phyloP scores from a whole-genome alignment of 164 flowering plant genomes.

The Aristolochia californica region DNA sequence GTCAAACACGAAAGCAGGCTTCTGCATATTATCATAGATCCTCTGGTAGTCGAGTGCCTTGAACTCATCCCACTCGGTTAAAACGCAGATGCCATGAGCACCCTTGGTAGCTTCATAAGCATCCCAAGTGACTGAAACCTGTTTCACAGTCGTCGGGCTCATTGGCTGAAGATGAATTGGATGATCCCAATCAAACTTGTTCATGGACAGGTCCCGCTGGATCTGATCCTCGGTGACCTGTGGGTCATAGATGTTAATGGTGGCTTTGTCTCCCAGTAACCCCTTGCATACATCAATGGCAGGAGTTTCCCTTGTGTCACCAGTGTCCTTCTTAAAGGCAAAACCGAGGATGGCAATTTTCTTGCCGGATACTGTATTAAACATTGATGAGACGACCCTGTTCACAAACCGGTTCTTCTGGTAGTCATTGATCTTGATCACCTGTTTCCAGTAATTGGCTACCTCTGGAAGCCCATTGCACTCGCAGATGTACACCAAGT shows the following conservation, averaged over 20 bases:
- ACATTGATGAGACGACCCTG: slow-evolving; percentile 82
- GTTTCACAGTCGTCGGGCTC: slow-evolving; percentile 43
- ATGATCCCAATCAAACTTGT: slow-evolving; percentile 72
- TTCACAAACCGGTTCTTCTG: slow-evolving; percentile 83
- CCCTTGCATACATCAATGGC: slow-evolving; percentile 93
- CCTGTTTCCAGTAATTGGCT: slow-evolving; percentile 88
- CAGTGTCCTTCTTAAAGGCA: slow-evolving; percentile 88
- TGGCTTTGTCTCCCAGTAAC: slow-evolving; percentile 52
- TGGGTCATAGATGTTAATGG: slow-evolving; percentile 61
- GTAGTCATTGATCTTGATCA: slow-evolving; percentile 75
- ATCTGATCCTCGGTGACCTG: slow-evolving; percentile 68
- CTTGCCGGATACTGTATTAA: slow-evolving; percentile 71
- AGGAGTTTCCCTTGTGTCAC: slow-evolving; percentile 86
- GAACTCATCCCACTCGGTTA: slow-evolving; percentile 85
- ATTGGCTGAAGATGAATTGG: slow-evolving; percentile 47
- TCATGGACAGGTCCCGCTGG: slow-evolving; percentile 46
- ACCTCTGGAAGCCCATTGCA: slow-evolving; percentile 89
- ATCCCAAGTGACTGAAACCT: slow-evolving; percentile 42
- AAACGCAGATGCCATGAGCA: slow-evolving; percentile 61
- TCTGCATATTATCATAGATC: slow-evolving; percentile 57
- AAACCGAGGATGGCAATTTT: slow-evolving; percentile 77
- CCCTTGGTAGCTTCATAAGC: slow-evolving; percentile 57
- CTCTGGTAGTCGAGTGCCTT: slow-evolving; percentile 45
- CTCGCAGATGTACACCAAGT: slow-evolving; percentile 85
- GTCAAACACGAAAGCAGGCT: slow-evolving; percentile 70